These are phyloP conservation scores for Silene latifolia DNA, from an alignment of 148 eudicot species.

Conservation along the genomic window DNA sequence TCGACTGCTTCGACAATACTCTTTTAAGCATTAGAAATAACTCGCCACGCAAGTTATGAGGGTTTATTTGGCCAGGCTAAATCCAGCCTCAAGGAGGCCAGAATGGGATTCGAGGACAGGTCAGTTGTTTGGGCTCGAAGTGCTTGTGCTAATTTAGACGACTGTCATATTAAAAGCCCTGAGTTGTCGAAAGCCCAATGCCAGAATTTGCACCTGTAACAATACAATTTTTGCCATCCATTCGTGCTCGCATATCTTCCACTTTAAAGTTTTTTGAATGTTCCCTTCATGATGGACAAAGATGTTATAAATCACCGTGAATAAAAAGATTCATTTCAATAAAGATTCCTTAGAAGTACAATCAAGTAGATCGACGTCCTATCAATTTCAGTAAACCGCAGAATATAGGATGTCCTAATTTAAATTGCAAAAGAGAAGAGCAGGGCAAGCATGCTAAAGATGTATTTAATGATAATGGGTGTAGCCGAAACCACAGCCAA, in stretches of 20 bases:
- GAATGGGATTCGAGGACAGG: no score
- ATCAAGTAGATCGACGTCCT: no score
- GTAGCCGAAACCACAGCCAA: neutral
- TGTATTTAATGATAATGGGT: neutral
- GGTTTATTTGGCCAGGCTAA: no score
- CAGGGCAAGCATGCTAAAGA: neutral
- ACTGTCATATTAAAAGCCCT: conserved; percentile 32
- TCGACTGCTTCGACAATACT: no score
- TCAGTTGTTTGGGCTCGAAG: no score
- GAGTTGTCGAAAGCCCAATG: conserved; percentile 83
- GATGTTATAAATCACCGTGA: neutral
- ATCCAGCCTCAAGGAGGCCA: no score
- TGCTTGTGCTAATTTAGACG: no score
- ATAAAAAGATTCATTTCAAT: neutral
- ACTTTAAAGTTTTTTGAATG: conserved; percentile 70
- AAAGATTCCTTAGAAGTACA: neutral
- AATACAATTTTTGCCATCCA: conserved; percentile 85
- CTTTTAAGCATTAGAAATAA: no score
- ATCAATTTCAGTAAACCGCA: no score
- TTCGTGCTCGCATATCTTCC: conserved; percentile 62
- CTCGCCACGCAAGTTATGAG: no score
- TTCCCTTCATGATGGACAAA: conserved; percentile 40
- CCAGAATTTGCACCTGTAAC: conserved; percentile 98
- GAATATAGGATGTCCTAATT: no score
- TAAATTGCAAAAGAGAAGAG: no score